A percentile compares a stretch with the other conserved stretches of the same genome.
These are phyloP conservation scores for Pelargonium exstipulatum DNA, from an alignment of 441 rosid species.

Conservation along the genomic window DNA sequence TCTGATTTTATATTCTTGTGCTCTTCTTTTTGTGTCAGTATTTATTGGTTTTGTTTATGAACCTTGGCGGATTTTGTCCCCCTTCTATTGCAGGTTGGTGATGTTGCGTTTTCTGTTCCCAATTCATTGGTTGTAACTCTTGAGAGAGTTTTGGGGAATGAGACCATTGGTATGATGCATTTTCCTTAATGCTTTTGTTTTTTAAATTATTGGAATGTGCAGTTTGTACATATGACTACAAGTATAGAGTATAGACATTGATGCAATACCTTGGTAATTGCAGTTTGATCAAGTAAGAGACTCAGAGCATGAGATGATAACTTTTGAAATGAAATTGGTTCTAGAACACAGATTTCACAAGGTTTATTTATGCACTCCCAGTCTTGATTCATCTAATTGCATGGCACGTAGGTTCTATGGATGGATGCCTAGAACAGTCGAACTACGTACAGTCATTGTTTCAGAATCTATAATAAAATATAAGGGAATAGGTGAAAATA, in stretches of 20 bases:
- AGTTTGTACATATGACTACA: background rate
- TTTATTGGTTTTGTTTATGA: background rate
- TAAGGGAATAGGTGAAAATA: background rate
- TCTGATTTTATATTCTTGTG: background rate
- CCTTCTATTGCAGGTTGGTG: conserved; percentile 51
- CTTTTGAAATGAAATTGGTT: background rate
- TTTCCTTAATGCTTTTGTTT: background rate
- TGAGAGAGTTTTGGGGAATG: conserved; percentile 90
- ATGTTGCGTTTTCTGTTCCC: conserved; percentile 79
- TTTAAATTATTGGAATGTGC: background rate
- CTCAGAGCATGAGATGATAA: background rate
- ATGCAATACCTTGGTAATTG: too few species aligned
- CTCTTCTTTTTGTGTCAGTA: background rate
- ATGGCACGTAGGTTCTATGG: too few species aligned
- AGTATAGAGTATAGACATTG: too few species aligned
- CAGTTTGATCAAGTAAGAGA: too few species aligned
- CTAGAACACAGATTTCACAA: background rate
- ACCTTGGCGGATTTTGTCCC: background rate
- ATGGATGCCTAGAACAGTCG: too few species aligned
- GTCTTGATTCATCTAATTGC: background rate
- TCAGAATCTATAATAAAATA: background rate
- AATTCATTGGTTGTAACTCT: conserved; percentile 82
- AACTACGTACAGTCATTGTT: background rate
- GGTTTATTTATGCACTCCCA: background rate
- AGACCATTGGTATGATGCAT: conserved; percentile 68